These are phyloP conservation scores for Lactarius sanguifluus DNA, from an alignment of 768 basidiomycete species.

Conservation along the genomic window DNA sequence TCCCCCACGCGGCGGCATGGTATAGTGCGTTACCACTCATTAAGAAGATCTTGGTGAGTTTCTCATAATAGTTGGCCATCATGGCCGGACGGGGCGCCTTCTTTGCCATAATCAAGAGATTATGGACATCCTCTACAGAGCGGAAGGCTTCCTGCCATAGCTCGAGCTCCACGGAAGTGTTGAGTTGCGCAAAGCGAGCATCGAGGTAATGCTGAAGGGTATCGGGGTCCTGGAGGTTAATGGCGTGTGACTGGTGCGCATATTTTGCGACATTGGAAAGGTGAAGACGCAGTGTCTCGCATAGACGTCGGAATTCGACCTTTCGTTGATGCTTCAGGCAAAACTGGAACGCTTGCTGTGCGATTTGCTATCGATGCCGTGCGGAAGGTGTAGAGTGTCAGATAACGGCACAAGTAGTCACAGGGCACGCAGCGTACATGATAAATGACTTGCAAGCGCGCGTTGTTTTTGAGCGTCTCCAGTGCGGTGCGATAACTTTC, in stretches of 20 bases:
- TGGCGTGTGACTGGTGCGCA: slow-evolving; percentile 87
- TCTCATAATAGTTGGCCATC: slow-evolving; percentile 99
- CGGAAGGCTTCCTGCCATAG: slow-evolving; percentile 99
- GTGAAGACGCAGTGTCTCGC: slow-evolving; percentile 94
- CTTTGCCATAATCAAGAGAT: slow-evolving; percentile 89
- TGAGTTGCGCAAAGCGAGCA: slow-evolving; percentile 94
- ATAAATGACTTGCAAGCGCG: slow-evolving; percentile 88
- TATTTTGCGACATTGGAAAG: slow-evolving; percentile 94
- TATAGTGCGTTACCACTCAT: slow-evolving; percentile 94
- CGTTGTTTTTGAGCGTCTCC: slow-evolving; percentile 95
- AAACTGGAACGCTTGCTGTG: slow-evolving; percentile 96
- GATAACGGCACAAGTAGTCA: not conserved
- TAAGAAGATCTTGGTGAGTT: slow-evolving; percentile 93
- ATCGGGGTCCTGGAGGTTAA: slow-evolving; percentile 94
- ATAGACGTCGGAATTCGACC: slow-evolving; percentile 95
- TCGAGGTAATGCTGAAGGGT: slow-evolving; percentile 95
- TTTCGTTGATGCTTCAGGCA: slow-evolving; percentile 92
- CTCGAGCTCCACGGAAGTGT: slow-evolving; percentile 95
- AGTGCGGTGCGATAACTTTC: slow-evolving; percentile 95
- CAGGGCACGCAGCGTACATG: slow-evolving; percentile 56
- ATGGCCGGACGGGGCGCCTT: slow-evolving; percentile 89
- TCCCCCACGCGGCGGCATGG: slow-evolving; percentile 94
- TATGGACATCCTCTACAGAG: slow-evolving; percentile 97
- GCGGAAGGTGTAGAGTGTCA: slow-evolving; percentile 10
- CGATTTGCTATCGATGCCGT: slow-evolving; percentile 67